phyloP scores from a whole-genome alignment of 1,284 basidiomycete species.

The Apiotrichum montevideense region DNA sequence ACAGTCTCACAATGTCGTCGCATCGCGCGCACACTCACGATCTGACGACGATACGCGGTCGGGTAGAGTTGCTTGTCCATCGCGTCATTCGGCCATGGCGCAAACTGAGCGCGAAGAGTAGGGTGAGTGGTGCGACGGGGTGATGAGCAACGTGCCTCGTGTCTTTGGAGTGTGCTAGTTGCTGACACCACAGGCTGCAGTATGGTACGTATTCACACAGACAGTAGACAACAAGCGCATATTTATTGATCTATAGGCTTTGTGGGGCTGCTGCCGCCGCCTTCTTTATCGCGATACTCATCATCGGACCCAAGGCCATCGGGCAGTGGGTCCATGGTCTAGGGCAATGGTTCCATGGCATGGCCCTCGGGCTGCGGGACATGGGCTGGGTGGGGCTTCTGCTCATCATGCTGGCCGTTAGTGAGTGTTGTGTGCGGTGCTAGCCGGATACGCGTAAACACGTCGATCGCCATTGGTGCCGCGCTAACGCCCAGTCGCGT shows the following conservation, averaged over 20 bases:
- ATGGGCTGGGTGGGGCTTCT: constrained; percentile 38
- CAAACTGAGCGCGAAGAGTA: constrained; percentile 27
- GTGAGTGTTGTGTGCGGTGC: constrained; percentile 21
- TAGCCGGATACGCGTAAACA: too few species aligned
- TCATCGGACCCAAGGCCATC: constrained; percentile 41
- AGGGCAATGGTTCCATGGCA: constrained; percentile 36
- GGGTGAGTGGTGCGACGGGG: constrained; percentile 19
- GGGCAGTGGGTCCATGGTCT: constrained; percentile 39
- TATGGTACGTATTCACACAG: neutral
- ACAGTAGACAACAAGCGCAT: too few species aligned
- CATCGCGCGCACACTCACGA: neutral
- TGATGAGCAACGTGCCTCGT: too few species aligned
- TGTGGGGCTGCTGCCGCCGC: neutral
- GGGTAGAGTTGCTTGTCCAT: constrained; percentile 1
- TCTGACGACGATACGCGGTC: constrained; percentile 1
- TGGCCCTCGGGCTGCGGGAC: constrained; percentile 27
- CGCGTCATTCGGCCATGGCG: constrained; percentile 14
- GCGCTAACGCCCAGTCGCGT: constrained; percentile 26
- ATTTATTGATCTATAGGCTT: too few species aligned
- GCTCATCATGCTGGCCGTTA: constrained; percentile 29
- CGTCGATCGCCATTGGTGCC: too few species aligned
- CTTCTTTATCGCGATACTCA: constrained; percentile 26
- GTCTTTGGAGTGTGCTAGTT: too few species aligned
- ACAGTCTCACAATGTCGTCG: neutral
- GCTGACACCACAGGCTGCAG: neutral